Base-by-base conservation (phyloP, 176 grass and related monocot species). In the Eragrostis curvula region DNA sequence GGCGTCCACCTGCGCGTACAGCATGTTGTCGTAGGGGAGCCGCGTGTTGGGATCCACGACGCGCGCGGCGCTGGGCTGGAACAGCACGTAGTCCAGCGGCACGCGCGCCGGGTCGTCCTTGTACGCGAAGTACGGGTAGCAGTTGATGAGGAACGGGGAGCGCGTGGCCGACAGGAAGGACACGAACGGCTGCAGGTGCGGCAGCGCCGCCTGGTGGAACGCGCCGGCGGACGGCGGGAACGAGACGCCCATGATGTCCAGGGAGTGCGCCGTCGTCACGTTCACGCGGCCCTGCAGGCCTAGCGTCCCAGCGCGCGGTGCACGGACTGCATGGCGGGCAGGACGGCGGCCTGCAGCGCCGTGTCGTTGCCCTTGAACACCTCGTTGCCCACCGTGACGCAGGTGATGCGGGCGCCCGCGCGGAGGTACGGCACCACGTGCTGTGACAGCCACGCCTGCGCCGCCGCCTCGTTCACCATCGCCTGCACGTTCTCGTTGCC, bases 1-100 rank as follows among this genome's bases (percentile, higher is more conserved):
- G 55, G 93, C 85, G 78, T 96, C 93, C 52, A 96, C 87, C 88
- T 96, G 93, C 78, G 93, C 93, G 71, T 96, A 93, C 64, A 92
- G 84, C 90, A 96, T 90, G 90, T 96, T 96, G 79, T 96, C 88
- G 64, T 96, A 96, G 14, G 39, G 73, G 21, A 96, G 85, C 21
- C 82, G 32, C 27, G 90, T 96, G 75, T 0, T 39, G 1, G 66
- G 8, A 71, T 96, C 93, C 3, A 32, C 68, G 49, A 84, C 88
- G 64, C 85, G 83, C 1, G 88, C 66, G 2, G 88, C 66, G 66
- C 79, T 85, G 30, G 82, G 87, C 73, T 87, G 71, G 83, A 93
- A 91, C 12, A 96, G 89, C 48, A 77, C 88, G 79, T 93, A 93
- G 13, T 89, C 88, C 25, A 93, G 83, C 81, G 88, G 85, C 81